A percentile compares a stretch with the other conserved stretches of the same genome.
These are phyloP conservation scores for Calocybe gangraenosa DNA, from an alignment of 768 basidiomycete genomes.

Conservation along the genomic window DNA sequence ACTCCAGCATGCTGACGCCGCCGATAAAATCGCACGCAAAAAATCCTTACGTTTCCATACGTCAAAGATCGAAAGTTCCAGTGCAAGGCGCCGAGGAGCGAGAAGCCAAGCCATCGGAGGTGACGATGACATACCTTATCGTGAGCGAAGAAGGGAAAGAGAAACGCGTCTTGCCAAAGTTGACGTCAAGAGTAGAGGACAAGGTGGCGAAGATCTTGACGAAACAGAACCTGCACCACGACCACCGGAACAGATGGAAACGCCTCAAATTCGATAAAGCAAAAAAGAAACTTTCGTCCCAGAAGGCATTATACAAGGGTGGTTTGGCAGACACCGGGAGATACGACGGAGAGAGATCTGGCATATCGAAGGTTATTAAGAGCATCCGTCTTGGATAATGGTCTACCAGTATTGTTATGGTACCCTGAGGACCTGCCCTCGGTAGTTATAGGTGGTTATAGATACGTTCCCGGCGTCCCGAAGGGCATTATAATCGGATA, in stretches of 20 bases:
- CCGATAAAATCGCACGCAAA: slow-evolving; percentile 79
- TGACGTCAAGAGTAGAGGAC: slow-evolving; percentile 37
- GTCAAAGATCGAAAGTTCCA: slow-evolving; percentile 81
- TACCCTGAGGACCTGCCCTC: neutral
- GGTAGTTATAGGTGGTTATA: no score
- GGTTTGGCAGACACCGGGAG: slow-evolving; percentile 63
- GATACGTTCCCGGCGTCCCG: no score
- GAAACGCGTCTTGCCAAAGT: slow-evolving; percentile 55
- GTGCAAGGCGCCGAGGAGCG: slow-evolving; percentile 70
- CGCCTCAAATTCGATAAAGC: slow-evolving; percentile 91
- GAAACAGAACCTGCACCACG: slow-evolving; percentile 44
- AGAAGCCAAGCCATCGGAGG: slow-evolving; percentile 71
- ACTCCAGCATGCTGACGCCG: slow-evolving; percentile 67
- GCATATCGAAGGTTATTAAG: slow-evolving; percentile 90
- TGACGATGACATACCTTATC: slow-evolving; percentile 94
- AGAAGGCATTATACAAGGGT: slow-evolving; percentile 91
- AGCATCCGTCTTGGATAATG: slow-evolving; percentile 63
- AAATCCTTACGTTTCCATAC: slow-evolving; percentile 92
- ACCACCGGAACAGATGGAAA: slow-evolving; percentile 51
- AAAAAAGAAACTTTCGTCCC: slow-evolving; percentile 85
- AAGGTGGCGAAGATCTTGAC: slow-evolving; percentile 67
- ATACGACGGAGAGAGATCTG: slow-evolving; percentile 90
- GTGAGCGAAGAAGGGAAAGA: slow-evolving; percentile 63
- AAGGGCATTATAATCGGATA: no score
- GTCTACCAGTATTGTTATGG: slow-evolving; percentile 8